Percentiles rank a stretch among this genome's conserved stretches.
These are phyloP conservation scores for Maudiozyma barnettii DNA, from an alignment of 805 yeast species.

Conservation along the genomic window DNA sequence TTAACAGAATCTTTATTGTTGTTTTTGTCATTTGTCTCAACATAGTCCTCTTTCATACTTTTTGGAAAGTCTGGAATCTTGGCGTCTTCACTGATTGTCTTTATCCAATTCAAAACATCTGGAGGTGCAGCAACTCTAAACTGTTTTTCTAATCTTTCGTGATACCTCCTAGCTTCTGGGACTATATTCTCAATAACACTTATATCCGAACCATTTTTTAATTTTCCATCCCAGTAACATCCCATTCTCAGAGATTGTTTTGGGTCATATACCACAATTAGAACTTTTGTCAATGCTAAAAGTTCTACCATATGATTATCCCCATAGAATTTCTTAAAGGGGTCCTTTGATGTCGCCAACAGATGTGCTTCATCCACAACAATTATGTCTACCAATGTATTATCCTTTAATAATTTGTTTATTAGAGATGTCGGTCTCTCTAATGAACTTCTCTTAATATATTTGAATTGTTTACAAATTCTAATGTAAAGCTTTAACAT, in stretches of 20 bases:
- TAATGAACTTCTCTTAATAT: slow-evolving; percentile 30
- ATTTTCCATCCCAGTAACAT: slow-evolving; percentile 33
- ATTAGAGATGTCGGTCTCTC: slow-evolving; percentile 40
- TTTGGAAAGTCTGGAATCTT: slow-evolving; percentile 30
- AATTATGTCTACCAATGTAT: slow-evolving; percentile 30
- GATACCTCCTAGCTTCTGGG: slow-evolving; percentile 13
- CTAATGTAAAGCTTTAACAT: slow-evolving; percentile 38
- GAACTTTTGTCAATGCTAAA: slow-evolving; percentile 31
- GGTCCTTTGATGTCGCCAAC: slow-evolving; percentile 36
- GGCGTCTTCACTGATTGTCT: slow-evolving; percentile 27
- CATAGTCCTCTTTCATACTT: slow-evolving; percentile 5
- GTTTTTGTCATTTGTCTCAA: not conserved
- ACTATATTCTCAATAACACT: slow-evolving; percentile 13
- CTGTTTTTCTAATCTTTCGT: slow-evolving; percentile 32
- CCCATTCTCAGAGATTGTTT: slow-evolving; percentile 40
- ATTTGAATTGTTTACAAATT: slow-evolving; percentile 31
- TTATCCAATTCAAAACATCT: slow-evolving; percentile 36
- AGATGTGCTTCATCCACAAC: slow-evolving; percentile 41
- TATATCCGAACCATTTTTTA: slow-evolving; percentile 32
- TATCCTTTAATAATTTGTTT: slow-evolving; percentile 27
- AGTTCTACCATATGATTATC: slow-evolving; percentile 37
- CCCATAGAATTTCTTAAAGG: slow-evolving; percentile 36
- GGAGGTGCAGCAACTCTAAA: slow-evolving; percentile 35
- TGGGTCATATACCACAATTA: slow-evolving; percentile 37
- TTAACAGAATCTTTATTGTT: slow-evolving; percentile 7